These are phyloP conservation scores for Gentiana macrophylla DNA, from an alignment of 257 asterid species.

Conservation along the genomic window DNA sequence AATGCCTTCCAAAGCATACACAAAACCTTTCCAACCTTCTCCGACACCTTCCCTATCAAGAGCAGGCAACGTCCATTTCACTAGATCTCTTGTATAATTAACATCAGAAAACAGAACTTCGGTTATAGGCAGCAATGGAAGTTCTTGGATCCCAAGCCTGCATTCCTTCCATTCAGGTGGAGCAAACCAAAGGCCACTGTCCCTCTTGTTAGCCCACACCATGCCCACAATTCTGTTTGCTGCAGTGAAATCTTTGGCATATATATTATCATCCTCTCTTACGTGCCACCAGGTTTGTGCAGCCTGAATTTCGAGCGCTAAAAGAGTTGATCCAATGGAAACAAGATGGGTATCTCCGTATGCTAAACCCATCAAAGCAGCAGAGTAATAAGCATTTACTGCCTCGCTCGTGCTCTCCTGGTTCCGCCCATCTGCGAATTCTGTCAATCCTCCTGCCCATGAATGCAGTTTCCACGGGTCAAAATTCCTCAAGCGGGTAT, in stretches of 20 bases:
- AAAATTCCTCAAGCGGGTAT: conserved; percentile 59
- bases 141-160: conserved; percentile 66
- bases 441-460: conserved; percentile 84
- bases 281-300: conserved; percentile 96
- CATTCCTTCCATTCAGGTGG: conserved; percentile 77
- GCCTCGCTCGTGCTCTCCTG: conserved; percentile 88
- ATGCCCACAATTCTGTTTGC: conserved; percentile 81
- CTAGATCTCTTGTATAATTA: conserved; percentile 47
- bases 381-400: conserved; percentile 69
- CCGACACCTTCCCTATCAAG: conserved; percentile 75
- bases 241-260: conserved; percentile 45
- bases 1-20: conserved; percentile 65
- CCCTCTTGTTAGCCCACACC: conserved; percentile 81
- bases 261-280: conserved; percentile 34
- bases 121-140: conserved; percentile 72
- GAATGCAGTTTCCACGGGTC: conserved; percentile 74
- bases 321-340: conserved; percentile 55
- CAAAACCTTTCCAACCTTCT: conserved; percentile 94
- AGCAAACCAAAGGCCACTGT: conserved; percentile 86
- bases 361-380: conserved; percentile 89
- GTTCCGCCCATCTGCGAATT: conserved; percentile 66
- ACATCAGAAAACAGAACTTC: conserved; percentile 64
- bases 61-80: conserved; percentile 69
- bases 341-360: conserved; percentile 80
- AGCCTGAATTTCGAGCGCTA: conserved; percentile 66